Evolutionary conservation across 345 rosid species (phyloP).

Genomic region (Syzygium grande): DNA sequence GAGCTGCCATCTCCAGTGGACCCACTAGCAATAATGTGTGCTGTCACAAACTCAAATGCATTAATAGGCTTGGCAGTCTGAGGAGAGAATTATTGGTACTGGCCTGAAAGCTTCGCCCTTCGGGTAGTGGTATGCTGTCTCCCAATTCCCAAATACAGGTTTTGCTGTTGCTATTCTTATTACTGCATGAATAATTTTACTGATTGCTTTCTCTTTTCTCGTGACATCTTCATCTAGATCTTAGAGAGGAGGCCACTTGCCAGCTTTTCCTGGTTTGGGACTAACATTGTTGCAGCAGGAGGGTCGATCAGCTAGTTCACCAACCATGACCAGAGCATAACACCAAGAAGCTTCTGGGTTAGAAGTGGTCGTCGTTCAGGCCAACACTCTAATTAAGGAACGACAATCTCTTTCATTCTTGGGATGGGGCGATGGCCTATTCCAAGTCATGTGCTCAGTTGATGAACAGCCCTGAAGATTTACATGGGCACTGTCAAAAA

Average conservation of each 20-base stretch:
- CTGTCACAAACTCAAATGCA: not conserved
- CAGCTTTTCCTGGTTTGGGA: not conserved
- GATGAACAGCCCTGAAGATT: not conserved
- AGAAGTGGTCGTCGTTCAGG: not conserved
- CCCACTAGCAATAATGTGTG: not conserved
- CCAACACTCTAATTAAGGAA: not conserved
- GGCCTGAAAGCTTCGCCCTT: not conserved
- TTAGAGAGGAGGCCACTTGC: not conserved
- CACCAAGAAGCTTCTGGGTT: not conserved
- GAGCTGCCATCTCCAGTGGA: not conserved
- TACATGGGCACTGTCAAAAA: not conserved
- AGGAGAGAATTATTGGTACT: not conserved
- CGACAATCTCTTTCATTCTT: not conserved
- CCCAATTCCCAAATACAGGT: not conserved
- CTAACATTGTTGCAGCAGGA: not conserved
- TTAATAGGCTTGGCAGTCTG: not conserved
- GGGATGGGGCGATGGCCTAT: not conserved
- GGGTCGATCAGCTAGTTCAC: not conserved
- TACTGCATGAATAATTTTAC: not conserved
- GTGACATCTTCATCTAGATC: not conserved
- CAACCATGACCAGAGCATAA: not conserved
- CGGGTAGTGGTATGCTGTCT: not conserved
- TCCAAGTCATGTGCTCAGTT: not conserved
- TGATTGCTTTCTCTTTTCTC: not conserved
- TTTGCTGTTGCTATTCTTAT: not conserved